Base-by-base conservation (phyloP, 495 filamentous ascomycete genomes). In the Aspergillus incahuasiensis region DNA sequence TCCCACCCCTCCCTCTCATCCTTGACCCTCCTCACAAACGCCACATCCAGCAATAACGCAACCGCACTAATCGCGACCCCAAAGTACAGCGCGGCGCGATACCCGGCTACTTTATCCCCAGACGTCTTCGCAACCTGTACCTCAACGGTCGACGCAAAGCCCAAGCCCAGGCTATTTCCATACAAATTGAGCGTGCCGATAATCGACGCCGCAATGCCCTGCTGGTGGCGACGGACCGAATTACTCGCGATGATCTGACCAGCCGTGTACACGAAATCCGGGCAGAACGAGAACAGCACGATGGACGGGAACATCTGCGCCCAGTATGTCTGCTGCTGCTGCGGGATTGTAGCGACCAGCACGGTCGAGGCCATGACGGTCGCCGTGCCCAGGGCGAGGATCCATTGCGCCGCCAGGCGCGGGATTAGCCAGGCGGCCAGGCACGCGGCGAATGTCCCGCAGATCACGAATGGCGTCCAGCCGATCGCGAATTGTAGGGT, bases 211-310 rank as follows among this genome's bases (percentile, higher is more conserved):
- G 77, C 78, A 48, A 79, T 69, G 0, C 79, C 79, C 48, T 82
- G 79, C 48, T 81, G 67, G 20, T 70, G 62, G n/a, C 72, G 60
- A 15, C 65, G 66, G 11, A 82, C 79, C 0, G 67, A 69, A 50
- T 81, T 81, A 46, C 76, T 80, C 6, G 77, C 79, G 54, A 82
- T 80, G 43, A 82, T 80, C 51, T 81, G 78, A 0, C 74, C 75
- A 9, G 75, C 77, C 0, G 74, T 78, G 48, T 74, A 79, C 25
- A 78, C 71, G 4, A 82, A 70, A 57, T 82, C 79, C 0, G 77
- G 76, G 58, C 73, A 77, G 39, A 80, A 71, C 0, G 70, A 62
- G 46, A 72, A 66, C 4, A 82, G 57, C 3, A 80, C 48, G 6
- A 70, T 69, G 6, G 75, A 77, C 0, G 76, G 77, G 56, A 82